Base-by-base conservation (phyloP, 2,329 filamentous ascomycete species). In the Fusarium nurragi region DNA sequence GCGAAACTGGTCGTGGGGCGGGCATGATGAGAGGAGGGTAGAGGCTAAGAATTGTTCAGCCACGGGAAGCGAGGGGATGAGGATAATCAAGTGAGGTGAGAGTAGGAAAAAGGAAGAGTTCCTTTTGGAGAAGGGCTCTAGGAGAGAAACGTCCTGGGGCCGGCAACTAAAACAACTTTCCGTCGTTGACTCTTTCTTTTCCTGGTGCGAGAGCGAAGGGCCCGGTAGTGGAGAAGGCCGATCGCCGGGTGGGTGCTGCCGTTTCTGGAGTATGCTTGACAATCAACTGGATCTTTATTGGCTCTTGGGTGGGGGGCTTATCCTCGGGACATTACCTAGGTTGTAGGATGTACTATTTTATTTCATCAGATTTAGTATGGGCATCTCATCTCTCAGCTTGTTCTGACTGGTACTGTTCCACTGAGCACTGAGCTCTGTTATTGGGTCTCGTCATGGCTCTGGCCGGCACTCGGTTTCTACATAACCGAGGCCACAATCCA, bases 1-100 rank as follows among this genome's bases (percentile, higher is more conserved):
- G 75, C 56, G 77, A 75, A 54, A 80, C 71, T 18, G 78, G 77
- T 62, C 75, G 70, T 39, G 74, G 69, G 53, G 77, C 74, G 53
- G 76, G 73, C 77, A 79, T 79, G 64, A 46, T 71, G 57, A 25
- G 22, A 23, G 32, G 32, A 32, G 21, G 21, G 46, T 16, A 25
- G 32, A 26, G 46, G 47, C 38, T 28, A 44, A 48, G 47, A 39
- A 48, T 40, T 50, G 22, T 19, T 64, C 61, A 81, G 80, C 60
- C 57, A 50, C 49, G 23, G 45, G 48, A 56, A 56, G 46, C 28
- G 37, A 39, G 34, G 19, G n/a, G n/a, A 16, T 28, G 21, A 26
- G 19, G 30, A 39, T 26, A 5, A 23, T 18, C 12, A 30, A 25
- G 26, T 45, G 38, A 37, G 36, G 22, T 16, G 25, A 21, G 19